These are phyloP conservation scores for Fraxinus excelsior DNA, from an alignment of 257 asterid species.

Conservation along the genomic window DNA sequence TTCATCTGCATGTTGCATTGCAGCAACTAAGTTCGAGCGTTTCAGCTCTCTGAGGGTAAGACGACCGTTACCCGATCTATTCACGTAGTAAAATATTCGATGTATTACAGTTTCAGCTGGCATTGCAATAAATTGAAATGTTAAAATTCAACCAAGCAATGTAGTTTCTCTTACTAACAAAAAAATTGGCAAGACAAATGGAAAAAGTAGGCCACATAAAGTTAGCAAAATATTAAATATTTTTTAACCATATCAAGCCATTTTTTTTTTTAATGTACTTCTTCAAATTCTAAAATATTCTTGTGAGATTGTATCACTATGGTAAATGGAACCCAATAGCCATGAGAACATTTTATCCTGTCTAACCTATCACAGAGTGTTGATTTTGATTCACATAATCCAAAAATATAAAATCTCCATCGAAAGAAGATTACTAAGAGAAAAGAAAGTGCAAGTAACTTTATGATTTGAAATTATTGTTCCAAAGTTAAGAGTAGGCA, in stretches of 20 bases:
- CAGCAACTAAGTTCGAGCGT: constrained; percentile 81
- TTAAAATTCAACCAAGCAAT: constrained; percentile 35
- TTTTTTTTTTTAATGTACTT: background rate
- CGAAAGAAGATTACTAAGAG: background rate
- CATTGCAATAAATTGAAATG: constrained; percentile 49
- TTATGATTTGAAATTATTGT: background rate
- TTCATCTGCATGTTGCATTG: constrained; percentile 99
- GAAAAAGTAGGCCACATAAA: constrained; percentile 24
- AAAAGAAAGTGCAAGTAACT: background rate
- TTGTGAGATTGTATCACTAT: background rate
- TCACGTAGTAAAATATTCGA: constrained; percentile 97
- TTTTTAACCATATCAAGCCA: background rate
- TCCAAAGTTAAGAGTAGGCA: background rate
- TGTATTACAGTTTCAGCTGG: constrained; percentile 98
- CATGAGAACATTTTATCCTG: background rate
- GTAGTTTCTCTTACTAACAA: constrained; percentile 16
- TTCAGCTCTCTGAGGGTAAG: constrained; percentile 95
- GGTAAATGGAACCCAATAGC: background rate
- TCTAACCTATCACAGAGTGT: background rate
- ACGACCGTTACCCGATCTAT: constrained; percentile 89
- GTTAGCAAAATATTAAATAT: constrained; percentile 10
- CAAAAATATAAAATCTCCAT: background rate
- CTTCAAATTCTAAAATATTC: background rate
- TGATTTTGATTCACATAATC: background rate
- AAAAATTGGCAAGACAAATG: constrained; percentile 27